Conservation (phyloP, 371 early-diverging fungal genomes). For the Scutellospora calospora region DNA sequence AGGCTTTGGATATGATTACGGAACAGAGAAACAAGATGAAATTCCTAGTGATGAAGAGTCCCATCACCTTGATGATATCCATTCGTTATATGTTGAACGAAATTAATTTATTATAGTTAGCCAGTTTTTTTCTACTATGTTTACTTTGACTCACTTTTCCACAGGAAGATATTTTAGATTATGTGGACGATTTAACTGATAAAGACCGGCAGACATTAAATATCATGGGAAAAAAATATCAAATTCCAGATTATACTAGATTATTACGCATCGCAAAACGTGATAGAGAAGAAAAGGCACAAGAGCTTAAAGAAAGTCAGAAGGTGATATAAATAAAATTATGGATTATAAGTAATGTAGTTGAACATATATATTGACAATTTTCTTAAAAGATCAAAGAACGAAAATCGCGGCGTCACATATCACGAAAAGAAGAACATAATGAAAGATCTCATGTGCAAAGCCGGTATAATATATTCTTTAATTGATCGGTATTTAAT, state of each 20-base stretch:
- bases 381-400: too few species aligned
- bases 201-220: too few species aligned
- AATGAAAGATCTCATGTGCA: too few species aligned
- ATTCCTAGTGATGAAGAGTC: slow-evolving; percentile 18
- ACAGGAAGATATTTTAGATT: neutral
- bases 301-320: slow-evolving; percentile 35
- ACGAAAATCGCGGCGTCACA: too few species aligned
- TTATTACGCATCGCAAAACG: slow-evolving; percentile 34
- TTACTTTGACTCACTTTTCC: neutral
- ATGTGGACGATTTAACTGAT: too few species aligned
- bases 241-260: slow-evolving; percentile 30
- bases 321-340: neutral
- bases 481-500: too few species aligned
- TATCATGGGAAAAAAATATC: slow-evolving; percentile 17
- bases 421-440: too few species aligned
- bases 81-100: neutral
- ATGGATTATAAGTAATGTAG: too few species aligned
- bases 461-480: too few species aligned
- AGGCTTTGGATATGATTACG: slow-evolving; percentile 12
- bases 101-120: neutral
- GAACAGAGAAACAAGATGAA: slow-evolving; percentile 6
- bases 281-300: slow-evolving; percentile 29
- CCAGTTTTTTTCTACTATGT: neutral
- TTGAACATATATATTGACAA: too few species aligned
- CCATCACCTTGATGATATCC: slow-evolving; percentile 23